Conservation (phyloP, 2,329 filamentous ascomycete genomes). For the Epicoccum nigrum region DNA sequence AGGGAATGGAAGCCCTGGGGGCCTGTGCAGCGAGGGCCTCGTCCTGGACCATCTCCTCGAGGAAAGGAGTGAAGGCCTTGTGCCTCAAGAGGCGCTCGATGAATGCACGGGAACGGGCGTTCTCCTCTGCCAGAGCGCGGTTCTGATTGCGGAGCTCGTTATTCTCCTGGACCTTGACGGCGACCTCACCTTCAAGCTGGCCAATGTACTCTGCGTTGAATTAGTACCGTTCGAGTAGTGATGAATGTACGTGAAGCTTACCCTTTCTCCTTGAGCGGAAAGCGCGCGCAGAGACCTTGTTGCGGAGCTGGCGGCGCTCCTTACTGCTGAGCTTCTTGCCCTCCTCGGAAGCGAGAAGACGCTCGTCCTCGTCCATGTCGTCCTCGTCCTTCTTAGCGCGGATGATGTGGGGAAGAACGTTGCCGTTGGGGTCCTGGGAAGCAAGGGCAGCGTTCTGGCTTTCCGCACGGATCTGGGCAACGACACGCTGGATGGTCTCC, state of each 20-base stretch:
- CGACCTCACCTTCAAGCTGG: slow-evolving; percentile 89
- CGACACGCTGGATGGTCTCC: slow-evolving; percentile 89
- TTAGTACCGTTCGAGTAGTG: slow-evolving; percentile 54
- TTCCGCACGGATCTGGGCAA: slow-evolving; percentile 86
- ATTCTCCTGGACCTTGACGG: slow-evolving; percentile 81
- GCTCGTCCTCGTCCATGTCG: slow-evolving; percentile 98
- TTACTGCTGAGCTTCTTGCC: slow-evolving; percentile 99
- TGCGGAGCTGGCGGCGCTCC: slow-evolving; percentile 93
- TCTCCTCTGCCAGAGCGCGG: slow-evolving; percentile 81
- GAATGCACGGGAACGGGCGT: slow-evolving; percentile 83
- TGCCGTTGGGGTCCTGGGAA: slow-evolving; percentile 56
- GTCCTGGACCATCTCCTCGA: slow-evolving; percentile 51
- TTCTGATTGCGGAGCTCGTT: slow-evolving; percentile 82
- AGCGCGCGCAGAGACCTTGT: slow-evolving; percentile 97
- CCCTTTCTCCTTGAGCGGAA: slow-evolving; percentile 99
- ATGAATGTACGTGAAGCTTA: slow-evolving; percentile 56
- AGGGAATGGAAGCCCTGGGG: slow-evolving; percentile 35
- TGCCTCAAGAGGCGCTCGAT: slow-evolving; percentile 70
- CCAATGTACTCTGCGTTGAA: slow-evolving; percentile 82
- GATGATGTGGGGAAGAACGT: slow-evolving; percentile 68
- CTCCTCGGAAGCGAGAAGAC: slow-evolving; percentile 91
- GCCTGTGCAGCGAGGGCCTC: slow-evolving; percentile 43
- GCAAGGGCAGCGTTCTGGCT: slow-evolving; percentile 61
- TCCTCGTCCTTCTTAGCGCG: slow-evolving; percentile 91
- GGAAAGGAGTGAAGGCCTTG: slow-evolving; percentile 56